Evolutionary conservation across 176 grass and related monocot species (phyloP), one percentile per base, ranked within the genome.

Genomic region (Tuctoria greenei): DNA sequence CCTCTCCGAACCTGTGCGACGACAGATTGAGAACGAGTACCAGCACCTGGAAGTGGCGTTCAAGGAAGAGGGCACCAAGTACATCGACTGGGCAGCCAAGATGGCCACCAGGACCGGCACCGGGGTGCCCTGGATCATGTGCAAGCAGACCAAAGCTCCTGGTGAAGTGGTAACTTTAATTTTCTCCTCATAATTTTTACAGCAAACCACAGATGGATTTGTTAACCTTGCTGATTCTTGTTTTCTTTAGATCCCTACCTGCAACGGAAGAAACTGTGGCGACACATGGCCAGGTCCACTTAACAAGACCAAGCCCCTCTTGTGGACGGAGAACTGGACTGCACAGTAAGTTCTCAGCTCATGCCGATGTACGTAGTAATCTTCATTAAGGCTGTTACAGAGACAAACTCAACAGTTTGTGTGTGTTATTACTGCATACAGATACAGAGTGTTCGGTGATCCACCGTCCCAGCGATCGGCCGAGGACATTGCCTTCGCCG

Each of bases 1-100:
- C 8, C 8, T 7, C 39, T 0, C 12, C 13, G 31, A 66, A 28
- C 34, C 20, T 73, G 20, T 36, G 7, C 36, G 13, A 39, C 36
- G 13, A 39, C 43, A 93, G 95, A 90, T 97, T n/a, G 95, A 97
- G 88, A 97, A 97, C 57, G 95, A 97, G 68, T 97, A 97, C 62
- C 72, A 74, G 54, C 92, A 85, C 46, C 18, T 97, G 56, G 84
- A 71, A 9, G 61, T 50, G 0, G 84, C 76, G 21, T 97, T 85
- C 77, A 85, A 80, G 71, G 79, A 88, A 5, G 81, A 65, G 0
- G 95, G 91, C 21, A 75, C 45, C 38, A 94, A 67, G 25, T 93
- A 98, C 36, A 79, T 98, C 14, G 35, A 84, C 0, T 94, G 95
- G 95, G 91, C 88, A 41, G 91, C 77, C 20, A 61, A 86, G 8